phyloP scores from a whole-genome alignment of 2,329 filamentous ascomycete species.

The Colletotrichum viniferum region DNA sequence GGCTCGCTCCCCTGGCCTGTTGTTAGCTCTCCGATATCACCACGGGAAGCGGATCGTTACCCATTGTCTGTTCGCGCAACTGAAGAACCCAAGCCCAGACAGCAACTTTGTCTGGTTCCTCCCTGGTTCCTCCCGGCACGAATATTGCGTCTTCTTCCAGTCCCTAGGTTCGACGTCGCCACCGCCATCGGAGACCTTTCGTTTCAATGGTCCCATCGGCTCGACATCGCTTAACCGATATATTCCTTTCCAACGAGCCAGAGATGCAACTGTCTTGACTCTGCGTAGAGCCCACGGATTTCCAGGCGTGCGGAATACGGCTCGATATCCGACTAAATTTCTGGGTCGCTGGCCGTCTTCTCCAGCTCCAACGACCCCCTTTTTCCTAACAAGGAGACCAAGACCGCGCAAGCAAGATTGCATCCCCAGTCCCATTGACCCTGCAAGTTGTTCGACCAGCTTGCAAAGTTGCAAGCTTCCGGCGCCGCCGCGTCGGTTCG shows the following conservation, averaged over 20 bases:
- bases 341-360: neutral
- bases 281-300: neutral
- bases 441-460: neutral
- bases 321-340: slow-evolving; percentile 14
- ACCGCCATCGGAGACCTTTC: neutral
- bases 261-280: neutral
- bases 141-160: neutral
- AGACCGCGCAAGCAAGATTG: slow-evolving; percentile 11
- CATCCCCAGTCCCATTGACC: slow-evolving; percentile 4
- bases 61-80: slow-evolving; percentile 17
- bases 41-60: slow-evolving; percentile 5
- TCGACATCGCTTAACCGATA: neutral
- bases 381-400: slow-evolving; percentile 17
- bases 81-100: neutral
- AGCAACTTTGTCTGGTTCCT: neutral
- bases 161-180: neutral
- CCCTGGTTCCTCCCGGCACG: neutral
- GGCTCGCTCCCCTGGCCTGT: neutral
- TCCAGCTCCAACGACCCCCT: neutral
- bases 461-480: slow-evolving; percentile 8
- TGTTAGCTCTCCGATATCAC: slow-evolving; percentile 5
- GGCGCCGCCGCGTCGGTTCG: slow-evolving; percentile 18
- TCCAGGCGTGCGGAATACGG: neutral
- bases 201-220: neutral
- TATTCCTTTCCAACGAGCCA: neutral